Conservation (phyloP, 495 filamentous ascomycete genomes). For the Aspergillus sclerotioniger region DNA sequence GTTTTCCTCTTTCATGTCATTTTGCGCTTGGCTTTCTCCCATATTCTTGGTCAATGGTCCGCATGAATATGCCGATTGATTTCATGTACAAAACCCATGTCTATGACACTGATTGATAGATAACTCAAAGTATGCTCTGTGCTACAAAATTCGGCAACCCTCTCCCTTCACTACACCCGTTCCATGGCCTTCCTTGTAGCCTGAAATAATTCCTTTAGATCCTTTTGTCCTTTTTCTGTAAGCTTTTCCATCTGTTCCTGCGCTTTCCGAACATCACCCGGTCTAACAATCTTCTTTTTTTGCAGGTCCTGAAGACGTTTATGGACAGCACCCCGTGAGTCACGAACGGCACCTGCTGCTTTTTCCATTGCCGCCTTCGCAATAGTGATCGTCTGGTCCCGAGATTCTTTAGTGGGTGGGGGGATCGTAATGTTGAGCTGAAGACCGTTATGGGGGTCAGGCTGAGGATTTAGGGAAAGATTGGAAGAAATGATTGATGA, state of each 20-base stretch:
- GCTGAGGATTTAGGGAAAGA: conserved; percentile 72
- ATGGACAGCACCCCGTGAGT: conserved; percentile 56
- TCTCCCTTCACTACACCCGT: conserved; percentile 24
- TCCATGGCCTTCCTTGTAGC: conserved; percentile 59
- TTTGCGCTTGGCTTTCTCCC: not conserved
- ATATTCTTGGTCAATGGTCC: not conserved
- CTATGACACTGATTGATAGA: too few species aligned
- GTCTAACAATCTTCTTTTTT: conserved; percentile 52
- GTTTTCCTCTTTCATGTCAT: not conserved
- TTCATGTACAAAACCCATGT: too few species aligned
- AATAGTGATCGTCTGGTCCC: conserved; percentile 50
- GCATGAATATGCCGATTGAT: too few species aligned
- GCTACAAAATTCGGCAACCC: not conserved
- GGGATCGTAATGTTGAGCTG: conserved; percentile 74
- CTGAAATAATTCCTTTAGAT: conserved; percentile 69
- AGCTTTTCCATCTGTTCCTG: conserved; percentile 71
- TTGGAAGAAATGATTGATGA: conserved; percentile 66
- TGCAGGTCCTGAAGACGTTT: conserved; percentile 64
- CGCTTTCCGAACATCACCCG: conserved; percentile 67
- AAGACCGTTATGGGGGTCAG: conserved; percentile 62
- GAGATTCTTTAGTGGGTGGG: conserved; percentile 60
- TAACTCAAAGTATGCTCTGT: too few species aligned
- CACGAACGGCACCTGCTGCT: conserved; percentile 52
- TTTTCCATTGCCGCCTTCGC: conserved; percentile 62
- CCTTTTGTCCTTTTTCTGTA: conserved; percentile 64